Base-by-base conservation (phyloP, 345 rosid species). In the Zanthoxylum bungeanum region DNA sequence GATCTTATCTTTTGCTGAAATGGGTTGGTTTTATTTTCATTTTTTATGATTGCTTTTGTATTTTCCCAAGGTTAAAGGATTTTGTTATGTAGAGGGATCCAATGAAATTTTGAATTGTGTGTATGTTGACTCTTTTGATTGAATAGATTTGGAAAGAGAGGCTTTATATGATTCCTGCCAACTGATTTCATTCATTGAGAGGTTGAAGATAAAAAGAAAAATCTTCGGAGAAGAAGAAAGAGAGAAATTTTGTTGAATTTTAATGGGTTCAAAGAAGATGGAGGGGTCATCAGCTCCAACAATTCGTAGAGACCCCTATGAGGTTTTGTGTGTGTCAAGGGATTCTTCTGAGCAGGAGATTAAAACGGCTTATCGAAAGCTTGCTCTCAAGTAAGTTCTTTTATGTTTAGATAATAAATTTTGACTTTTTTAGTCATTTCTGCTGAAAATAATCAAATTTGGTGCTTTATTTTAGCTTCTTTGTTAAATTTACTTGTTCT, bases 261-360 rank as follows among this genome's bases (percentile, higher is more conserved):
- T n/a, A 60, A 90, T 85, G 95, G 75, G 88, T 70, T 76, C 96
- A 50, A 83, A 86, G 33, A 88, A 83, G 72, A 62, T 74, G 67
- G 99, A 93, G 77, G 88, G 93, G 37, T 66, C 98, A n/a, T 87
- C 97, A 1, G 74, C 95, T 71, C 90, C 93, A 55, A 64, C 74
- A 50, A 55, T 69, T 68, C 88, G 98, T 56, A 78, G 96, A 42
- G 99, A 93, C 76, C 99, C 98, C 0, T 96, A 96, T 65, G 98
- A 96, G 88, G 99, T 96, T 2, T 82, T 96, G 62, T 82, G 76
- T 25, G 97, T 96, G 34, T 75, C 99, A 10, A 91, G 71, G 77
- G 99, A 96, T 72, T 91, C 98, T 0, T 78, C 87, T 30, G 98
- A 96, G 74, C 98, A 93, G 73, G 99, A 96, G 68, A 91, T 96